Base-by-base conservation (phyloP, 768 basidiomycete genomes). In the Leucosporidium creatinivorum region DNA sequence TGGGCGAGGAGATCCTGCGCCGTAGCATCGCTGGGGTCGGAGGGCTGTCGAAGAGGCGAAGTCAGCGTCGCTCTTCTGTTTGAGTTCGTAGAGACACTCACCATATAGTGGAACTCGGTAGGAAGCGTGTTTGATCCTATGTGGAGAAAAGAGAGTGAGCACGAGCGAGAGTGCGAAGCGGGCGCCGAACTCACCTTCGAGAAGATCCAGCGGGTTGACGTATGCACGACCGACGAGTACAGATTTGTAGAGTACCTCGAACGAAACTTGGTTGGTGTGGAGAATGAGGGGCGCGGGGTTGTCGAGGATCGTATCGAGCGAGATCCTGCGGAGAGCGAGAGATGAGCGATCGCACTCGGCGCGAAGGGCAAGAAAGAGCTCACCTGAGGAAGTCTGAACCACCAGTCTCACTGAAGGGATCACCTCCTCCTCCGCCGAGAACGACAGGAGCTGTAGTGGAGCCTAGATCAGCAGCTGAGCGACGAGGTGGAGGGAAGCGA, bases 61-160 rank as follows among this genome's bases (percentile, higher is more conserved):
- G 39, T 44, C 39, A 44, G 39, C 33, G 10, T 33, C 10, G 39
- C 39, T 17, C 8, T 76, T 84, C 84, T 9, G 86, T 86, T 33
- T 80, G 77, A 12, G 87, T 87, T 15, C 15, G 13, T 44, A 2
- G 15, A 15, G 75, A 87, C 77, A 18, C 81, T 80, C 2, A 87
- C 86, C 67, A 44, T 44, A 72, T 89, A 89, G 67, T 82, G 86
- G 80, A 89, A 88, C 73, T 87, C 85, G 3, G 85, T 80, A 0
- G 80, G 61, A 28, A 85, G 73, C 2, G 72, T 74, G 69, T 88
- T 86, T 54, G 79, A 74, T 54, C 86, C 87, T 5, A 8, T 23
- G 3, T 5, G 33, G 25, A 62, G 19, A 51, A 31, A 52, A 28
- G 30, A 60, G 26, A 33, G 25, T 51, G 47, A 44, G 48, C 10